Evolutionary conservation across 768 basidiomycete genomes (phyloP), one percentile per base, ranked within the genome.

Genomic region (Leccinum longicurvipes): DNA sequence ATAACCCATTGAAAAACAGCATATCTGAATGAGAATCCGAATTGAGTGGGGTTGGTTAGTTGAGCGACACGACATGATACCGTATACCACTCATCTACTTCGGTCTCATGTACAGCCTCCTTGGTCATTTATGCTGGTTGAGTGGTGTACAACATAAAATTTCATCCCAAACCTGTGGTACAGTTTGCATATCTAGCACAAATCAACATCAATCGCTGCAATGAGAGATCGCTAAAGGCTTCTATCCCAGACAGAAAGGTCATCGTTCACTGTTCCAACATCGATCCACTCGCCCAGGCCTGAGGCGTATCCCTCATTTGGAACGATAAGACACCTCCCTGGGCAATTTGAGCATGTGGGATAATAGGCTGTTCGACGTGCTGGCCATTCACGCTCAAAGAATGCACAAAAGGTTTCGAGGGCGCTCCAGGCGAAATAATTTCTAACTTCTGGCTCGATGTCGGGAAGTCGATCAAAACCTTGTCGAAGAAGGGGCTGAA

Each of bases 351-450:
- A n/a, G 76, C 77, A 58, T 91, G 89, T 11, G 54, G 68, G 27
- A 92, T 78, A 32, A 86, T 63, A 1, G 87, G 84, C 4, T 57
- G 62, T 0, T 66, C 60, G 11, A 82, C 62, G 8, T 49, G 32
- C 4, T 63, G 61, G 0, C 84, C 86, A 59, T 92, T 80, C 14
- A 92, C 67, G 0, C 67, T 77, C 32, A 91, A 62, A 0, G 79
- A 79, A 50, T 79, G 79, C 53, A 93, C 74, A 63, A 86, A 91
- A 1, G 79, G 81, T 29, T 80, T 82, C 2, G 73, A 74, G 1
- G 79, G 69, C 0, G 87, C 89, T 15, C 85, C 87, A 0, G 69
- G 54, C 0, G 89, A 82, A 0, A 66, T 63, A 56, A 93, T 82
- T 0, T 71, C 76, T 19, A 93, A 71, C 15, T 39, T 68, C 29